Evolutionary conservation across 2,329 filamentous ascomycete genomes (phyloP), one percentile per base, ranked within the genome.

Genomic region (Penicillium sp.): DNA sequence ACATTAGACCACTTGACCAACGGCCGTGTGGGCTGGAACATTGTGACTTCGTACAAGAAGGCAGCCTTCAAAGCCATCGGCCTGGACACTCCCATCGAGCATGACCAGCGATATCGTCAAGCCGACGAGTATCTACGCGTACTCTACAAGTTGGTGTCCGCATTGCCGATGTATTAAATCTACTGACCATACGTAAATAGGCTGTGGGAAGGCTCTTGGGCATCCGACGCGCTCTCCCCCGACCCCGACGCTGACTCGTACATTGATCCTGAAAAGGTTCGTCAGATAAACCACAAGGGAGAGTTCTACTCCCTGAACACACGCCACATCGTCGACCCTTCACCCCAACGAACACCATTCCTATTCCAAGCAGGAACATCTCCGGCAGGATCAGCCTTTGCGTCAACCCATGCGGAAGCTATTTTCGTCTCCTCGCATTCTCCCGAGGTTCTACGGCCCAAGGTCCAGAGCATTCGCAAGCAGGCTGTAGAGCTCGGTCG

Each of bases 1-100:
- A 84, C 81, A 0, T 66, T 86, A 0, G 83, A 86, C 52, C 83
- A 86, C 64, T 71, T 87, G 41, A 86, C 84, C 0, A 73, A 77
- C 3, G 84, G 84, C 0, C 74, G 84, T 0, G 77, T 86, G 31
- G 84, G 82, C 0, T 86, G 84, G 85, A 87, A 87, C 55, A 85
- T 87, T 18, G 85, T 88, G 0, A 86, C 84, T 0, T 79, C 75
- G 1, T 85, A 80, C 77, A 83, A 83, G 64, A 85, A 85, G 61
- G 76, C 80, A 0, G 83, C 83, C 0, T 84, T 84, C 66, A 84
- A 85, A 61, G 82, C 82, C 0, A 84, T 86, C 49, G 83, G 83
- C 0, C 63, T 85, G 2, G 79, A 84, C 12, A 79, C 68, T 4
- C 79, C 80, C 0, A 81, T 83, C 29, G 79, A 83, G 51, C 84